Evolutionary conservation across 371 early-diverging fungal genomes (phyloP).

Genomic region (Mycotypha africana): DNA sequence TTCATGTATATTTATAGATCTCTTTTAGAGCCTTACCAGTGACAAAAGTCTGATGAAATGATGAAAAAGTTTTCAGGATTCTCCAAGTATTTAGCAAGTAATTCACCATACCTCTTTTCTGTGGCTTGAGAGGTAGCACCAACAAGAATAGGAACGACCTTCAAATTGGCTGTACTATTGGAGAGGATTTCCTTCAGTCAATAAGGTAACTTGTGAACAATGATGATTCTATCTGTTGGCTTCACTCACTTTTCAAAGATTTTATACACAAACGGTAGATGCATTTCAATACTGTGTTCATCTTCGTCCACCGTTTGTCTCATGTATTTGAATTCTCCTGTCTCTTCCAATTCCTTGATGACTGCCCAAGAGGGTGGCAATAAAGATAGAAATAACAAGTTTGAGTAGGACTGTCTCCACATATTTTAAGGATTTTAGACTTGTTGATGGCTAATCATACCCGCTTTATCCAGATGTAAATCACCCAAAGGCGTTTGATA

Average conservation of each 20-base stretch:
- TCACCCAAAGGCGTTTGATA: conserved; percentile 89
- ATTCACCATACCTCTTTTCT: conserved; percentile 61
- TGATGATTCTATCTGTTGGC: too few relatives aligned
- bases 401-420: not conserved
- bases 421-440: not conserved
- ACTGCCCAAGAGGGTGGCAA: too few relatives aligned
- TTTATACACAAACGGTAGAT: conserved; percentile 81
- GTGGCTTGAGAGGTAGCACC: conserved; percentile 56
- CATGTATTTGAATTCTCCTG: conserved; percentile 68
- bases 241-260: conserved; percentile 59
- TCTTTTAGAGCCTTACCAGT: conserved; percentile 74
- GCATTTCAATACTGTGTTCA: conserved; percentile 97
- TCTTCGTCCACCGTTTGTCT: conserved; percentile 67
- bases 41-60: conserved; percentile 95
- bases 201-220: not conserved
- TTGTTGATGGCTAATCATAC: too few relatives aligned
- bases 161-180: too few relatives aligned
- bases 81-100: conserved; percentile 66
- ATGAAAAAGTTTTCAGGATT: conserved; percentile 74
- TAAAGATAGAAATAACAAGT: too few relatives aligned
- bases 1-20: not conserved
- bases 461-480: conserved; percentile 60
- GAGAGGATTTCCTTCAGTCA: too few relatives aligned
- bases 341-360: conserved; percentile 42
- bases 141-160: conserved; percentile 85